Evolutionary conservation across 192 early-diverging fungal species (phyloP), one percentile per base, ranked within the genome.

Genomic region (Gamsiella multidivaricata): DNA sequence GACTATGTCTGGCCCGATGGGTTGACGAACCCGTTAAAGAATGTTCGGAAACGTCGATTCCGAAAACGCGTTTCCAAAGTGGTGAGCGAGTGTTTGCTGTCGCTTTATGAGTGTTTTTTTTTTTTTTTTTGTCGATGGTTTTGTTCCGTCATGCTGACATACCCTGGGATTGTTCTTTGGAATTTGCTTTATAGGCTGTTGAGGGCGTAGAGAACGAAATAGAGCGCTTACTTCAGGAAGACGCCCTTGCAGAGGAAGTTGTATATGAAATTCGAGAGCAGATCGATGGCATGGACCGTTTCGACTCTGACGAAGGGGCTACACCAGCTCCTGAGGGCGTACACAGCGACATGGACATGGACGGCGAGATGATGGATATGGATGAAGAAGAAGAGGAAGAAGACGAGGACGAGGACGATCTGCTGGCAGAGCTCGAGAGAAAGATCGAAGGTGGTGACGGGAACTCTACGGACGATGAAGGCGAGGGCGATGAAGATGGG

Each of bases 161-260:
- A n/a, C n/a, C n/a, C n/a, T n/a, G n/a, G n/a, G n/a, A n/a, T n/a
- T 6, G 50, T 25, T 52, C 23, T 52, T 5, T 41, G 41, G 6
- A 36, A 15, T 31, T 32, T 8, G 8, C 28, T 45, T n/a, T 20
- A 4, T 68, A 93, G 92, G 88, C 89, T 3, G 90, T 93, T 53
- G 94, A 95, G 71, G 88, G 90, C 33, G 92, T 96, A 0, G 94
- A 96, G 51, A 78, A 83, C 31, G 94, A 96, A 68, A 92, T 96
- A 6, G 93, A 95, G 41, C 80, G 93, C 53, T 75, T 96, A 42
- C 82, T 95, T 10, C 70, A 90, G 53, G 88, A 88, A 17, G 94
- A 95, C 82, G 81, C 87, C 2, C 74, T 84, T 34, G 93, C 94
- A 3, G 90, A 92, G 28, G 83, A 93, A 32, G 89, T 95, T 10